Conservation (phyloP, 2,329 filamentous ascomycete genomes). For the Ophiostoma ips region DNA sequence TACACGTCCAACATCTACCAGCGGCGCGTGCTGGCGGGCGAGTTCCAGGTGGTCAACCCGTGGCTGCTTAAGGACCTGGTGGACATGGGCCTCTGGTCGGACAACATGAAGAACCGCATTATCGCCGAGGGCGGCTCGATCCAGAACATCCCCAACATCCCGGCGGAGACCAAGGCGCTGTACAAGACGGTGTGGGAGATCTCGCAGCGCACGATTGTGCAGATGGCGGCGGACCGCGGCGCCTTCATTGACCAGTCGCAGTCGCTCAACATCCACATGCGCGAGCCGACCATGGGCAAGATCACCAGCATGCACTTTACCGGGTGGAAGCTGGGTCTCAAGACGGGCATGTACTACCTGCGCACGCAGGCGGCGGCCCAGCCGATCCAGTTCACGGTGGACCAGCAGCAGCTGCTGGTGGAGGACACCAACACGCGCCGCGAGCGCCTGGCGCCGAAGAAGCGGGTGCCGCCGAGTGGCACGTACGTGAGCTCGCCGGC, state of each 20-base stretch:
- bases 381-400: constrained; percentile 97
- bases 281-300: constrained; percentile 98
- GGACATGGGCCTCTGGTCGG: constrained; percentile 94
- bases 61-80: constrained; percentile 98
- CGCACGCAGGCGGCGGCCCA: constrained; percentile 93
- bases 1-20: constrained; percentile 99
- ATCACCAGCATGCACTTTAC: constrained; percentile 99
- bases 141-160: constrained; percentile 94
- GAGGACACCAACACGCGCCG: constrained; percentile 66
- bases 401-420: constrained; percentile 86
- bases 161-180: constrained; percentile 83
- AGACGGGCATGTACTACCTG: constrained; percentile 99
- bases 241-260: constrained; percentile 99
- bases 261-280: constrained; percentile 98
- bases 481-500: constrained; percentile 31
- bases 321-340: constrained; percentile 96
- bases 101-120: constrained; percentile 99
- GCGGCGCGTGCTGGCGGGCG: constrained; percentile 89
- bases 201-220: constrained; percentile 83
- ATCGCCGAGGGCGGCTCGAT: constrained; percentile 93
- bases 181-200: constrained; percentile 99
- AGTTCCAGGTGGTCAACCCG: constrained; percentile 99
- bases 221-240: constrained; percentile 97
- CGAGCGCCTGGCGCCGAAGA: constrained; percentile 53
- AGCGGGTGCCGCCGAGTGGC: constrained; percentile 42